Base-by-base conservation (phyloP, 352 stramenopile genomes). In the Blastocystis sp. region DNA sequence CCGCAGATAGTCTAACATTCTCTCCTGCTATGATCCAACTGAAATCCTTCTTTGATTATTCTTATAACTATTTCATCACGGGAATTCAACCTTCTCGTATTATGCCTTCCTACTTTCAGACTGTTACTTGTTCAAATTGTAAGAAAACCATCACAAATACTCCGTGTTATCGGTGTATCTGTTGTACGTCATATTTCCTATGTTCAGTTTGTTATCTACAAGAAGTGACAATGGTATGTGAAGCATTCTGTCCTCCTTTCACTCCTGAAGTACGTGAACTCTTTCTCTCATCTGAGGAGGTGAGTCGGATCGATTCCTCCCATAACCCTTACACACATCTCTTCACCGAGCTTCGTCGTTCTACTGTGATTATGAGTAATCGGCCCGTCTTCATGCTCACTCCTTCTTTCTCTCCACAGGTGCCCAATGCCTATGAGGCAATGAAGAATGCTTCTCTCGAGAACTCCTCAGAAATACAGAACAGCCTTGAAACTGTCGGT, bases 11-110 rank as follows among this genome's bases (percentile, higher is more conserved):
- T 29, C 6, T 24, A 1, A 52, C 29, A 27, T 39, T 83, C 21
- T 67, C 51, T 27, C 46, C 46, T 32, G 1, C 46, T 21, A 27
- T 83, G 32, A 35, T 83, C 21, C 1, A 16, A 21, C 29, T 51
- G 51, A 83, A 83, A 27, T 59, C 49, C 14, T 66, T 66, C 49
- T 83, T 65, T n/a, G 71, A 83, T 56, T 83, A 83, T 43, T 66
- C 71, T 3, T 66, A 65, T 49, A 83, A 83, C 51, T 83, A 65
- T 49, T 49, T 52, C 71, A 49, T 83, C 7, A 66, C 71, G 21
- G 71, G 71, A 12, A 57, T 39, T 27, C 65, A 54, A 16, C 43
- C 43, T 14, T 77, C 65, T 5, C 24, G 29, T 14, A 16, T 66
- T 4, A 65, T 54, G 49, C 71, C 71, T 1, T 24, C 32, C 24